phyloP scores from a whole-genome alignment of 768 basidiomycete genomes.

The Rickenella mellea region DNA sequence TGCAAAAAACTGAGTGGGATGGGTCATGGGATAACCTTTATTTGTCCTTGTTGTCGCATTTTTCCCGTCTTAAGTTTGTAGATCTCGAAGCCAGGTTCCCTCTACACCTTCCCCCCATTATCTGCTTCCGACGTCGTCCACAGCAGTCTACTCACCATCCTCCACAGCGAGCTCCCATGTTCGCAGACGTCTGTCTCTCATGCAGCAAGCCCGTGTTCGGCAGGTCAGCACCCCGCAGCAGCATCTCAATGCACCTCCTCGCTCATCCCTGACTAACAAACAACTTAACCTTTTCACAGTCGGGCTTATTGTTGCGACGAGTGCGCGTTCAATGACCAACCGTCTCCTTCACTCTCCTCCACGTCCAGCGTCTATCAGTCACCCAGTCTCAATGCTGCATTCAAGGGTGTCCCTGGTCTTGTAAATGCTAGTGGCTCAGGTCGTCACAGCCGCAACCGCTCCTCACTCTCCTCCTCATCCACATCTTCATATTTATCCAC shows the following conservation, averaged over 20 bases:
- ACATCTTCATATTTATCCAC: no score
- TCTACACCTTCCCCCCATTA: no score
- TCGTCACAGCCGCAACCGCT: constrained; percentile 32
- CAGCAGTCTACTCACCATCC: no score
- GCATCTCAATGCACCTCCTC: constrained; percentile 48
- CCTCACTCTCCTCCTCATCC: constrained; percentile 55
- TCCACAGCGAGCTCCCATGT: no score
- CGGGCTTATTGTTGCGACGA: constrained; percentile 64
- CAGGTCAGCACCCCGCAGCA: no score
- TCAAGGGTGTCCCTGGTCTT: constrained; percentile 59
- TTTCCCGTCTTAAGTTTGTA: no score
- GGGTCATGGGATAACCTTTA: no score
- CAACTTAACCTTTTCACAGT: constrained; percentile 23
- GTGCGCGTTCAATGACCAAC: constrained; percentile 52
- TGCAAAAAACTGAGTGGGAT: no score
- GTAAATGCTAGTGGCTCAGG: constrained; percentile 51
- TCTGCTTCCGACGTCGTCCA: no score
- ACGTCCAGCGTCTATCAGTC: constrained; percentile 56
- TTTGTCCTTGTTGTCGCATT: no score
- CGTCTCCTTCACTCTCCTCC: constrained; percentile 59
- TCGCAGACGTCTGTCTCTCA: constrained; percentile 68
- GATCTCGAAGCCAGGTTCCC: no score
- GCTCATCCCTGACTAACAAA: constrained; percentile 9
- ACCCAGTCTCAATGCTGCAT: constrained; percentile 36
- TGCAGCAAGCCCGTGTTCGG: constrained; percentile 59